These are phyloP conservation scores for Huntiella decipiens DNA, from an alignment of 2,329 filamentous ascomycete genomes.

Conservation along the genomic window DNA sequence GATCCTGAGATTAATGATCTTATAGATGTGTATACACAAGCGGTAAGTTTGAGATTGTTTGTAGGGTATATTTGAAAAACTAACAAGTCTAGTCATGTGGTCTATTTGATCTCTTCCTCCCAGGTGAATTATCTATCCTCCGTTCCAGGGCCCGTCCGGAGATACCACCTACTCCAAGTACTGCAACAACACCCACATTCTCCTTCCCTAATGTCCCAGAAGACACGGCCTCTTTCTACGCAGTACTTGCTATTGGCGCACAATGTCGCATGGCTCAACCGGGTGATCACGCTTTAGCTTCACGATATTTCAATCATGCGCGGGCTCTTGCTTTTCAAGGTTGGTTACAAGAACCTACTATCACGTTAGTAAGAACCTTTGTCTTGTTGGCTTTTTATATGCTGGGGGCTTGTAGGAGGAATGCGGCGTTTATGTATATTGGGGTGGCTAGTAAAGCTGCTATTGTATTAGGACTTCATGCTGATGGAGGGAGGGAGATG, in stretches of 20 bases:
- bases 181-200: not conserved
- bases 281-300: constrained; percentile 13
- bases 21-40: constrained; percentile 10
- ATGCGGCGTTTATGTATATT: constrained; percentile 38
- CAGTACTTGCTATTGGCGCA: constrained; percentile 28
- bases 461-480: constrained; percentile 30
- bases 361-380: constrained; percentile 29
- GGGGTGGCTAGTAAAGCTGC: constrained; percentile 34
- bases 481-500: constrained; percentile 13
- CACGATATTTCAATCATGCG: constrained; percentile 24
- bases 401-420: constrained; percentile 34
- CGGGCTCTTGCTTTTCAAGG: constrained; percentile 27
- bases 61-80: not conserved
- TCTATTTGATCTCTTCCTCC: constrained; percentile 11
- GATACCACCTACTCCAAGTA: not conserved
- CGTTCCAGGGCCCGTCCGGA: not conserved
- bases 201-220: constrained; percentile 3
- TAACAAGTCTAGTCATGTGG: constrained; percentile 7
- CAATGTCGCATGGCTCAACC: constrained; percentile 20
- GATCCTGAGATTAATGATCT: constrained; percentile 5
- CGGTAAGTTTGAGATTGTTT: constrained; percentile 6
- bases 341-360: constrained; percentile 30
- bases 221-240: constrained; percentile 11
- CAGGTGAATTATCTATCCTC: constrained; percentile 5
- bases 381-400: constrained; percentile 37